Evolutionary conservation across 371 early-diverging fungal species (phyloP).

Genomic region (Mortierella sp.): DNA sequence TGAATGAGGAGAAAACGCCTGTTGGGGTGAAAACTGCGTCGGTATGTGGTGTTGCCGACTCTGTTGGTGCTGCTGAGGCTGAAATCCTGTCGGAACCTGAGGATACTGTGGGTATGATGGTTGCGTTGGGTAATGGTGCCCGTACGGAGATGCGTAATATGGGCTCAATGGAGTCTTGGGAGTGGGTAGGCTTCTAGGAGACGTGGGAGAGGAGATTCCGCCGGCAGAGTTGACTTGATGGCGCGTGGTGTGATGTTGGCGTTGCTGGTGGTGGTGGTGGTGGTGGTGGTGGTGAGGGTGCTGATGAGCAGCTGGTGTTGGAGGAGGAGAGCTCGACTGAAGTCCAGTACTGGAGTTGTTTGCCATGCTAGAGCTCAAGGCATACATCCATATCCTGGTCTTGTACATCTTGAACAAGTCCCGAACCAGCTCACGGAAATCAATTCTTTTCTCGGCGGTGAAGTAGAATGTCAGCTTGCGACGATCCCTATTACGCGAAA

Average conservation of each 20-base stretch:
- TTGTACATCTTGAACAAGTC: slow-evolving; percentile 99
- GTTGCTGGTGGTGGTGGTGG: not conserved
- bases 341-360: slow-evolving; percentile 18
- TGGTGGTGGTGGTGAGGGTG: not conserved
- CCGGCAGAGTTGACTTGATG: slow-evolving; percentile 6
- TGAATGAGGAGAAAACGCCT: slow-evolving; percentile 9
- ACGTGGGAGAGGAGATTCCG: not conserved
- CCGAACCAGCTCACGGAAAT: slow-evolving; percentile 98
- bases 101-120: slow-evolving; percentile 17
- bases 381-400: slow-evolving; percentile 98
- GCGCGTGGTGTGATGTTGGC: slow-evolving; percentile 14
- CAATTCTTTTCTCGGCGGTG: slow-evolving; percentile 94
- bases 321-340: slow-evolving; percentile 22
- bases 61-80: slow-evolving; percentile 12
- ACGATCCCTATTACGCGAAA: slow-evolving; percentile 77
- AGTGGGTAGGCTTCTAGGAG: slow-evolving; percentile 3
- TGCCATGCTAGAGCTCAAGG: slow-evolving; percentile 51
- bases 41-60: slow-evolving; percentile 1
- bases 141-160: slow-evolving; percentile 8
- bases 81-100: slow-evolving; percentile 15
- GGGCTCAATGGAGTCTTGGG: slow-evolving; percentile 14
- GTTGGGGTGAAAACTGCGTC: slow-evolving; percentile 3
- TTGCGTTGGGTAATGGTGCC: slow-evolving; percentile 19
- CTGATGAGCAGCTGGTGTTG: not conserved
- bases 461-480: slow-evolving; percentile 97